These are phyloP conservation scores for Pseudozyma sp. DNA, from an alignment of 1,284 basidiomycete genomes.

Conservation along the genomic window DNA sequence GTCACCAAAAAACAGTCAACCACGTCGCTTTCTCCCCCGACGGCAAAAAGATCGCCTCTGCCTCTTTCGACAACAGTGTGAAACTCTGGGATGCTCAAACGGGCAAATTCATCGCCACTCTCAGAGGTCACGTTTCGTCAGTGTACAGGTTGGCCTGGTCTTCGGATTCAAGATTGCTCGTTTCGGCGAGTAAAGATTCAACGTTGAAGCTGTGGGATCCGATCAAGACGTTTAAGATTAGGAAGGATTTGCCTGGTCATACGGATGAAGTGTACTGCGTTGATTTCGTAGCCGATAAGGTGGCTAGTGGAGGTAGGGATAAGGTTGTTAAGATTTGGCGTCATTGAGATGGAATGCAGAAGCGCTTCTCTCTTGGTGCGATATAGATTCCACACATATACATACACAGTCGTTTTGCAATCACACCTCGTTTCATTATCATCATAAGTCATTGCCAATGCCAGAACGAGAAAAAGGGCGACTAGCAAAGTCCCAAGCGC, in stretches of 20 bases:
- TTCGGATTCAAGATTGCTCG: slow-evolving; percentile 88
- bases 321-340: slow-evolving; percentile 74
- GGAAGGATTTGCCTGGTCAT: slow-evolving; percentile 92
- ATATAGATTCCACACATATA: not conserved
- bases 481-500: slow-evolving; percentile 36
- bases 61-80: slow-evolving; percentile 90
- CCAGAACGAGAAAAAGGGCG: not conserved
- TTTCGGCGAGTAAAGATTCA: slow-evolving; percentile 94
- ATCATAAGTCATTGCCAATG: not conserved
- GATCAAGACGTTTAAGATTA: slow-evolving; percentile 76
- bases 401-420: no score
- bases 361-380: not conserved
- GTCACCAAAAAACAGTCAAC: slow-evolving; percentile 94
- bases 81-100: slow-evolving; percentile 85
- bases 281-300: slow-evolving; percentile 81
- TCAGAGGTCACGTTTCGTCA: slow-evolving; percentile 91
- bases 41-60: slow-evolving; percentile 88
- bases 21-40: slow-evolving; percentile 97
- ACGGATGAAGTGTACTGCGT: slow-evolving; percentile 99
- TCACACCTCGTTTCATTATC: no score
- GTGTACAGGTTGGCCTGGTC: slow-evolving; percentile 97
- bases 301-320: slow-evolving; percentile 88
- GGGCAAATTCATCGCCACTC: slow-evolving; percentile 79
- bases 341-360: slow-evolving; percentile 22
- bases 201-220: slow-evolving; percentile 75